Evolutionary conservation across 805 yeast genomes (phyloP).

Genomic region (Maudiozyma pseudohumilis): DNA sequence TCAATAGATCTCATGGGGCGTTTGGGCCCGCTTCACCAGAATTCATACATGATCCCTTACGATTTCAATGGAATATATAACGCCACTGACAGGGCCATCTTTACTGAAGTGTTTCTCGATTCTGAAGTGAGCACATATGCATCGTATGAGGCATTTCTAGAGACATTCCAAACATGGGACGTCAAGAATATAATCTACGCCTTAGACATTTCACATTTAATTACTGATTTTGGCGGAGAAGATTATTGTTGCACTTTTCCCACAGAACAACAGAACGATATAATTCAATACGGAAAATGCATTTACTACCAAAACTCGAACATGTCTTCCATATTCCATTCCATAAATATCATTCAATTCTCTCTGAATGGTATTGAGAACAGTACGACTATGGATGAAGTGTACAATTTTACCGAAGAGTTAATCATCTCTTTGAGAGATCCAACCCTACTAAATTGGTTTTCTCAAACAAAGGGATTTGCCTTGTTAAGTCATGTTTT

Average conservation of each 20-base stretch:
- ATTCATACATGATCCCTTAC: constrained; percentile 1
- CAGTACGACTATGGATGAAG: constrained; percentile 7
- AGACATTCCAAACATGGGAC: constrained; percentile 1
- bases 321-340: constrained; percentile 12
- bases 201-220: constrained; percentile 9
- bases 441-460: constrained; percentile 10
- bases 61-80: not conserved
- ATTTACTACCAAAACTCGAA: constrained; percentile 12
- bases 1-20: constrained; percentile 3
- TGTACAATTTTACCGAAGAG: constrained; percentile 13
- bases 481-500: constrained; percentile 15
- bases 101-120: constrained; percentile 1
- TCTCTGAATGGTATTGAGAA: constrained; percentile 11
- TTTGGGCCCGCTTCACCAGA: not conserved
- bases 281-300: constrained; percentile 11
- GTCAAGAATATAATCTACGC: constrained; percentile 1
- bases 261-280: too few relatives aligned
- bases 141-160: constrained; percentile 1
- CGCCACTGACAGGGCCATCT: not conserved
- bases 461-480: constrained; percentile 17
- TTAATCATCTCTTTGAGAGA: constrained; percentile 13
- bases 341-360: constrained; percentile 12
- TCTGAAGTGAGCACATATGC: not conserved
- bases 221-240: constrained; percentile 8
- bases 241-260: constrained; percentile 4